phyloP scores from a whole-genome alignment of 768 basidiomycete genomes.

The Tylopilus intermedius region DNA sequence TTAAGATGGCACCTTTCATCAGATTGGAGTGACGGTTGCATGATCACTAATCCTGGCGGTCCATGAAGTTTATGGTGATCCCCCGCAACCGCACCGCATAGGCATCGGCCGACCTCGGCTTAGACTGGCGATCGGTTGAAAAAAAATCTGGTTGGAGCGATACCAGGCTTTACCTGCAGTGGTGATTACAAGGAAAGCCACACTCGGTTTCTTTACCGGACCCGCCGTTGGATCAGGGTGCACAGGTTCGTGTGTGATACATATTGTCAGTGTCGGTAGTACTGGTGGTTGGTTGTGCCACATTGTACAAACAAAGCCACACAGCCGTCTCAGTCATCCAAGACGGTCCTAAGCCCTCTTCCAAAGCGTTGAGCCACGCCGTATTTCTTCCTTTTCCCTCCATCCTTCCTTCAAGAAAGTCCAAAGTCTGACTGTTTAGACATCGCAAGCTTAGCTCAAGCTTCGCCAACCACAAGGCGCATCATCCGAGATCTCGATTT shows the following conservation, averaged over 20 bases:
- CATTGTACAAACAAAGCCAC: slow-evolving; percentile 28
- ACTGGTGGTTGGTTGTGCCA: slow-evolving; percentile 16
- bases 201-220: not conserved
- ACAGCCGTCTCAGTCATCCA: slow-evolving; percentile 29
- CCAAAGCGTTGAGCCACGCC: slow-evolving; percentile 14
- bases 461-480: not conserved
- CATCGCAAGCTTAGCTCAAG: not conserved
- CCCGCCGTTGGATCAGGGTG: slow-evolving; percentile 1
- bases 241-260: not conserved
- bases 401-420: slow-evolving; percentile 2
- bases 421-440: not conserved
- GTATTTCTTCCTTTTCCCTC: slow-evolving; percentile 7
- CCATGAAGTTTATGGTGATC: not conserved
- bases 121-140: not conserved
- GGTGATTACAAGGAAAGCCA: not conserved
- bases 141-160: not conserved
- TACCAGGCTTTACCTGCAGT: not conserved
- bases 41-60: not conserved
- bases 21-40: not conserved
- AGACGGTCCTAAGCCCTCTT: slow-evolving; percentile 14
- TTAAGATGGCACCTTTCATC: not conserved
- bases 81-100: not conserved
- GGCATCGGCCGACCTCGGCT: not conserved
- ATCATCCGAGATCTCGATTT: slow-evolving; percentile 17
- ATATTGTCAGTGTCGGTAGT: too few relatives aligned